Evolutionary conservation across 768 basidiomycete species (phyloP).

Genomic region (Glaciozyma antarctica): DNA sequence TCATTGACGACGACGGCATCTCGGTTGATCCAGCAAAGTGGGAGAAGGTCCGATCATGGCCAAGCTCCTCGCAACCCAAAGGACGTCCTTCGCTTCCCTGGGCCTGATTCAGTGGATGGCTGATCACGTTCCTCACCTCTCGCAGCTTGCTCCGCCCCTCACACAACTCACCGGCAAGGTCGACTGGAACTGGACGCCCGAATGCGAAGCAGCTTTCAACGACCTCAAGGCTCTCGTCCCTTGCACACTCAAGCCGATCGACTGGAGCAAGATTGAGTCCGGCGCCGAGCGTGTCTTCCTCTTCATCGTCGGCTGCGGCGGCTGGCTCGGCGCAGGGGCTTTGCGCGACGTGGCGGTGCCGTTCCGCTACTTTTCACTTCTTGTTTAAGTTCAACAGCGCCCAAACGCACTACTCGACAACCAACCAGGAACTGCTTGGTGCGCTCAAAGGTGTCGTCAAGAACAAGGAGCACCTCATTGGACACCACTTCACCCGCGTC

Average conservation of each 20-base stretch:
- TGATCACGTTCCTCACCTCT: conserved; percentile 14
- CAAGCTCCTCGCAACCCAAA: conserved; percentile 7
- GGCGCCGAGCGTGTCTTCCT: conserved; percentile 7
- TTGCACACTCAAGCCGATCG: background rate
- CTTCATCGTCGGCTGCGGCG: conserved; percentile 11
- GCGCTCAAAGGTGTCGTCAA: too few relatives aligned
- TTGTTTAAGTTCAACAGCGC: conserved; percentile 16
- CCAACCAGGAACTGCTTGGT: conserved; percentile 10
- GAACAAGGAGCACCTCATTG: too few relatives aligned
- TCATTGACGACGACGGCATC: conserved; percentile 6
- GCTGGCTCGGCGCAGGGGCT: conserved; percentile 10
- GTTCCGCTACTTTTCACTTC: conserved; percentile 14
- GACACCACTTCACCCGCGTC: too few relatives aligned
- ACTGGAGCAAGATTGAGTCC: background rate
- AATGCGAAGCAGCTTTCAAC: background rate
- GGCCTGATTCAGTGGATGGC: conserved; percentile 8
- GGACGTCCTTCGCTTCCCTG: conserved; percentile 13
- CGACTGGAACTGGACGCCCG: conserved; percentile 10
- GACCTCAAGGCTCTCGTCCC: background rate
- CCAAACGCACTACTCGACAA: conserved; percentile 10
- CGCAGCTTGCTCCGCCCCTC: background rate
- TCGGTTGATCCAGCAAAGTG: conserved; percentile 1
- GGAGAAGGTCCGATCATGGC: conserved; percentile 3
- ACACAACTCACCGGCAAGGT: conserved; percentile 11
- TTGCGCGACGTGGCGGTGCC: background rate